Evolutionary conservation across 2,329 filamentous ascomycete genomes (phyloP).

Genomic region (Trichoderma endophyticum): DNA sequence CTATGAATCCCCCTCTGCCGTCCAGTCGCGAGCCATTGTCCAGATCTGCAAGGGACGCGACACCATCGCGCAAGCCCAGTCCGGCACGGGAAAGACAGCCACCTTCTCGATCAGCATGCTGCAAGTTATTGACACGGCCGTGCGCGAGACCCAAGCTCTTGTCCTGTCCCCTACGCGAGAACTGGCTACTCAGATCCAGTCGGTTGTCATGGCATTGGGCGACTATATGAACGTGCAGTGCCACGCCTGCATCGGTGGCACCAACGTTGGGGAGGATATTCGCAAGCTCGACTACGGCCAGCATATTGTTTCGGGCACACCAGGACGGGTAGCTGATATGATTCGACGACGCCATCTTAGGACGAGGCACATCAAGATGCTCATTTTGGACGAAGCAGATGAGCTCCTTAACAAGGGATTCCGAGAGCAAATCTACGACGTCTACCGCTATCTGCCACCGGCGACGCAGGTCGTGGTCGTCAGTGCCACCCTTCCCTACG

Average conservation of each 20-base stretch:
- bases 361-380: constrained; percentile 63
- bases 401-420: constrained; percentile 85
- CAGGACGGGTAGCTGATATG: constrained; percentile 79
- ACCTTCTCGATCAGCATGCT: constrained; percentile 96
- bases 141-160: constrained; percentile 89
- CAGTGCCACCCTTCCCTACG: constrained; percentile 93
- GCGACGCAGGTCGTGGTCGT: constrained; percentile 98
- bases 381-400: constrained; percentile 60
- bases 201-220: constrained; percentile 97
- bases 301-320: constrained; percentile 95
- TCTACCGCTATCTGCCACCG: constrained; percentile 93
- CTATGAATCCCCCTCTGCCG: constrained; percentile 95
- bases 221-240: constrained; percentile 99
- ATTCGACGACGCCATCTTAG: constrained; percentile 56
- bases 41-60: constrained; percentile 99
- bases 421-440: constrained; percentile 97
- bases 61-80: constrained; percentile 97
- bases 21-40: constrained; percentile 96
- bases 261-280: constrained; percentile 97
- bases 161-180: constrained; percentile 95
- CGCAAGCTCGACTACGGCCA: constrained; percentile 96
- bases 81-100: constrained; percentile 93
- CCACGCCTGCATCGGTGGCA: constrained; percentile 96
- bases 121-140: constrained; percentile 89
- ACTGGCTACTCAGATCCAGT: constrained; percentile 96